Percentiles rank a stretch among this genome's conserved stretches.
Evolutionary conservation across 2,329 filamentous ascomycete species (phyloP).

Genomic region (Neophaeococcomyces aloes): DNA sequence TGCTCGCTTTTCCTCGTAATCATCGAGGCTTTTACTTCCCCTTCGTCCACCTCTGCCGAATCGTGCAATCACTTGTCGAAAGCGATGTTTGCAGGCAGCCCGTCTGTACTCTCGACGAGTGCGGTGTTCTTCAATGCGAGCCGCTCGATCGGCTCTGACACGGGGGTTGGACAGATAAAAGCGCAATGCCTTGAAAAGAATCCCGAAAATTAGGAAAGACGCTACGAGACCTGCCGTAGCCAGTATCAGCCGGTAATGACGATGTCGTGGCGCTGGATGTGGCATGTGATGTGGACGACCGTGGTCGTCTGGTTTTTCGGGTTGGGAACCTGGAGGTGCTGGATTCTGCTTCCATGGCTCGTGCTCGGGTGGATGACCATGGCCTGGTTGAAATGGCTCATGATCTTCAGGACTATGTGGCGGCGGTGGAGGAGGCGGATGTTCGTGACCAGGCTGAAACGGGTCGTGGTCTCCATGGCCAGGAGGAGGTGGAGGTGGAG

Average conservation of each 20-base stretch:
- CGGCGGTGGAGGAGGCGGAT: slow-evolving; percentile 1
- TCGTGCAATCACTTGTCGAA: slow-evolving; percentile 41
- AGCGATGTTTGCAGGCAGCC: slow-evolving; percentile 42
- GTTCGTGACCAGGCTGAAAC: no score
- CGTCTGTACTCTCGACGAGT: slow-evolving; percentile 43
- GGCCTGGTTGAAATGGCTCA: slow-evolving; percentile 1
- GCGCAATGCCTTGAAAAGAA: slow-evolving; percentile 3
- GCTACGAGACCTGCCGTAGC: background rate
- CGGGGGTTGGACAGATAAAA: slow-evolving; percentile 4
- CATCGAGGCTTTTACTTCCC: slow-evolving; percentile 21
- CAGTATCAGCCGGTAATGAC: slow-evolving; percentile 5
- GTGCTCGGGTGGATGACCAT: slow-evolving; percentile 9
- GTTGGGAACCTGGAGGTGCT: background rate
- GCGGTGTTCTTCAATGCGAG: slow-evolving; percentile 44
- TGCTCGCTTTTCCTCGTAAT: slow-evolving; percentile 44
- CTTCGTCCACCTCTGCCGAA: slow-evolving; percentile 19
- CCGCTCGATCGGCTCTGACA: slow-evolving; percentile 40
- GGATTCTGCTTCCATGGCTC: slow-evolving; percentile 4
- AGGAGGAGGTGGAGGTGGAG: background rate
- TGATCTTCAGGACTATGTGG: background rate
- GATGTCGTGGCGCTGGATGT: slow-evolving; percentile 3
- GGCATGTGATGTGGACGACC: slow-evolving; percentile 5
- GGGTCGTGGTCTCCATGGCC: slow-evolving; percentile 1
- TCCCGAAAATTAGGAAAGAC: background rate
- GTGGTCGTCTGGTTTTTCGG: background rate